A percentile compares a stretch with the other conserved stretches of the same genome.
Conservation (phyloP, 2,329 filamentous ascomycete species). For the Xylariaceae sp. region DNA sequence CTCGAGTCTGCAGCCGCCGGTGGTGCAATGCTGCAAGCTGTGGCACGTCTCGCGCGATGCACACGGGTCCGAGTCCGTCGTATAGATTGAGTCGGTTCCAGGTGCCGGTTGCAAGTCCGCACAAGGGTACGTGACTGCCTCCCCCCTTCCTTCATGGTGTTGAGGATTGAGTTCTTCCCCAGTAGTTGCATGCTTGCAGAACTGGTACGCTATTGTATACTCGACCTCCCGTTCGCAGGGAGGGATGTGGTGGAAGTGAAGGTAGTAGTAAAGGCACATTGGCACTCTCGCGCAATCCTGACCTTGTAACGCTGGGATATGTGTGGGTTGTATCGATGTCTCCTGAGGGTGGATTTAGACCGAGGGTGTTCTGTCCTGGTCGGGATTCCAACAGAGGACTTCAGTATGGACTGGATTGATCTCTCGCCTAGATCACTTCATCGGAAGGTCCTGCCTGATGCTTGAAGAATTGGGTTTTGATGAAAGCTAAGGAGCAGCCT, state of each 20-base stretch:
- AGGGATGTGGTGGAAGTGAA: constrained; percentile 48
- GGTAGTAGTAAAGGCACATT: constrained; percentile 50
- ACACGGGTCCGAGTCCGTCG: constrained; percentile 41
- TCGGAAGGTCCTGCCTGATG: too few relatives aligned
- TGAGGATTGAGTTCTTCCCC: background rate
- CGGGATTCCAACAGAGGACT: too few relatives aligned
- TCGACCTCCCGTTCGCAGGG: constrained; percentile 41
- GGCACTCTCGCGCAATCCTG: constrained; percentile 5
- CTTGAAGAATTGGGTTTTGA: too few relatives aligned
- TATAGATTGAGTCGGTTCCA: constrained; percentile 26
- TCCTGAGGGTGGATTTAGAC: too few relatives aligned
- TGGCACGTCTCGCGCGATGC: constrained; percentile 44
- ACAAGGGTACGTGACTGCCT: constrained; percentile 28
- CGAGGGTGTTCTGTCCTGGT: too few relatives aligned
- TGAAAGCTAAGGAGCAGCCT: too few relatives aligned
- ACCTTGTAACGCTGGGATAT: too few relatives aligned
- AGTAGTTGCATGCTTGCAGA: constrained; percentile 36
- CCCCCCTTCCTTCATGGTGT: background rate
- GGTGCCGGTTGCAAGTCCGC: constrained; percentile 28
- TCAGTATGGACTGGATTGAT: too few relatives aligned
- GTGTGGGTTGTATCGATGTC: too few relatives aligned
- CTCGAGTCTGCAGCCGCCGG: constrained; percentile 45
- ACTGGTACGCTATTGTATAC: constrained; percentile 41
- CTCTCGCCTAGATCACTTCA: too few relatives aligned
- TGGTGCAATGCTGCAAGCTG: constrained; percentile 42